phyloP scores from a whole-genome alignment of 345 rosid genomes.

The Gossypium raimondii region DNA sequence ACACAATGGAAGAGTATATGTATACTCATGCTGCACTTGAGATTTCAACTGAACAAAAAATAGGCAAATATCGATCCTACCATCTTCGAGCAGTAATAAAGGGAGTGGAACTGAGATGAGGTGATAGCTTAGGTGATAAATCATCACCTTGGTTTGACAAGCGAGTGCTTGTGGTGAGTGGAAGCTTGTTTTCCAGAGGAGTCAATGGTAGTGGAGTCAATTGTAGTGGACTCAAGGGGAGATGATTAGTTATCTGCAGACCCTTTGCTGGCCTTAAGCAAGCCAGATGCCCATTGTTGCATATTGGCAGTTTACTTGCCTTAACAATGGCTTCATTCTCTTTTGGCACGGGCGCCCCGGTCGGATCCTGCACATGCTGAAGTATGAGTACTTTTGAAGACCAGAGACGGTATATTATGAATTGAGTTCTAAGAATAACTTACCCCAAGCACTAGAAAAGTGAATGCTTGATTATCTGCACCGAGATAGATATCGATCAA shows the following conservation, averaged over 20 bases:
- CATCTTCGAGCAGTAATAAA: conserved; percentile 47
- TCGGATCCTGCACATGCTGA: conserved; percentile 51
- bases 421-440: conserved; percentile 5
- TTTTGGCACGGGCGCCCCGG: conserved; percentile 44
- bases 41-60: neutral
- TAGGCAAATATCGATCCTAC: conserved; percentile 7
- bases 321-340: conserved; percentile 47
- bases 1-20: neutral
- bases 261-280: conserved; percentile 44
- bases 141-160: conserved; percentile 33
- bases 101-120: conserved; percentile 58
- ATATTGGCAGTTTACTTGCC: conserved; percentile 49
- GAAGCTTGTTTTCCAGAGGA: conserved; percentile 56
- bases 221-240: conserved; percentile 31
- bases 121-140: conserved; percentile 36
- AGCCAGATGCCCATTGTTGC: conserved; percentile 49
- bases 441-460: conserved; percentile 61
- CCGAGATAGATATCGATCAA: conserved; percentile 64
- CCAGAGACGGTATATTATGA: neutral
- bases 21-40: neutral
- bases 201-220: conserved; percentile 43
- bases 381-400: neutral
- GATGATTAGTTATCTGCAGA: conserved; percentile 23
- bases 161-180: conserved; percentile 31
- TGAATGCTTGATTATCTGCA: conserved; percentile 47